Conservation (phyloP, 176 grass and related monocot genomes). For the Dactylis glomerata region DNA sequence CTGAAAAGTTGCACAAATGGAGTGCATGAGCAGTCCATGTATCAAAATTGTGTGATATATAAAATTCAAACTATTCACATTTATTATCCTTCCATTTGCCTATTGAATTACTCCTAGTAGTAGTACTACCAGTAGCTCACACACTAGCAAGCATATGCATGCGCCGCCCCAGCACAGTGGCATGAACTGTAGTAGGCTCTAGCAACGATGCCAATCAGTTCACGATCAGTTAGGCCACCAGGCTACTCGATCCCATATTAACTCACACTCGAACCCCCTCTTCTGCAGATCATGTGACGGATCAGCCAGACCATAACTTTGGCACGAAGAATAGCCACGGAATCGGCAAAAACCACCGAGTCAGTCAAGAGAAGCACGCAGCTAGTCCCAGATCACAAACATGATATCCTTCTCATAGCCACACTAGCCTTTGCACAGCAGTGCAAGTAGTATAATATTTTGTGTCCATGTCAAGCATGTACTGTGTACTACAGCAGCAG, state of each 20-base stretch:
- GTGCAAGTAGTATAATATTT: neutral
- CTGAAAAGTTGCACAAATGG: too few species aligned
- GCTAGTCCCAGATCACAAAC: constrained; percentile 2
- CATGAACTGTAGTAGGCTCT: neutral
- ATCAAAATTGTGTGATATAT: too few species aligned
- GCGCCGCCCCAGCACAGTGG: constrained; percentile 38
- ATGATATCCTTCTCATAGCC: neutral
- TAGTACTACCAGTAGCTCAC: neutral
- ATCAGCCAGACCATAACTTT: neutral
- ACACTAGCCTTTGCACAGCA: neutral
- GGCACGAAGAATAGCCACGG: neutral
- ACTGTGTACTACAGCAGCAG: neutral
- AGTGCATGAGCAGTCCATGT: too few species aligned
- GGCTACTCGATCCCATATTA: neutral
- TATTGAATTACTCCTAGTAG: neutral
- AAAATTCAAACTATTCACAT: too few species aligned
- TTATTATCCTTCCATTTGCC: neutral
- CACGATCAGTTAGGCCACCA: neutral
- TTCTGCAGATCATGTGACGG: neutral
- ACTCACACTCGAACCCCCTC: neutral
- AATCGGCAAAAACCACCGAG: constrained; percentile 31
- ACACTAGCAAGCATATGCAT: neutral
- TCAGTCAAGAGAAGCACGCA: constrained; percentile 25
- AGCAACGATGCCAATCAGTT: neutral
- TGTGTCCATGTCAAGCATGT: constrained; percentile 24